Conservation (phyloP, 2,329 filamentous ascomycete species). For the Aureobasidium uvarum region DNA sequence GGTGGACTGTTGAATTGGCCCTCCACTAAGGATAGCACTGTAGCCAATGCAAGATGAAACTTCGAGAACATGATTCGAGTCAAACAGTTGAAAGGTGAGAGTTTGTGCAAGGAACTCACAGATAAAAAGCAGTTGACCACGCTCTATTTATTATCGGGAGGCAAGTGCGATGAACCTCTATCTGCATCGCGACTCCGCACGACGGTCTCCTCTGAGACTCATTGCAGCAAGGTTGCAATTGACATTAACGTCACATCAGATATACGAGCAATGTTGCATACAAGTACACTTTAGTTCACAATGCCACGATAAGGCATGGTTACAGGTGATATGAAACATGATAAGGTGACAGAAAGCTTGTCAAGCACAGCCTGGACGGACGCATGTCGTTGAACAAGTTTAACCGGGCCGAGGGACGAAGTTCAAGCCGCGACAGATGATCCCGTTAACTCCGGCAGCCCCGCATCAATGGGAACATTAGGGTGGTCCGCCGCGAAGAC, state of each 20-base stretch:
- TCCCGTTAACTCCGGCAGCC: slow-evolving; percentile 7
- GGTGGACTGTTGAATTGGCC: slow-evolving; percentile 32
- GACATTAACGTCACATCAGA: neutral
- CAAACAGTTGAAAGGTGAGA: neutral
- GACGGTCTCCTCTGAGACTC: neutral
- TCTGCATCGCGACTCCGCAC: slow-evolving; percentile 11
- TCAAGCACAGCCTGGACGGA: neutral
- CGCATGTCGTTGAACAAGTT: slow-evolving; percentile 1
- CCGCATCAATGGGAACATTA: slow-evolving; percentile 17
- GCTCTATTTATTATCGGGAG: neutral
- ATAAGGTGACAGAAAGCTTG: too few relatives aligned
- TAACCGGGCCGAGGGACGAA: slow-evolving; percentile 6
- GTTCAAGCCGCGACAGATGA: neutral
- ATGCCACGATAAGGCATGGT: neutral
- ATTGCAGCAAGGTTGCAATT: neutral
- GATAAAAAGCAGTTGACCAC: neutral
- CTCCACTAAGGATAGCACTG: neutral
- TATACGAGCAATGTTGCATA: neutral
- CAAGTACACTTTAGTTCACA: neutral
- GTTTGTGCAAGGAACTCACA: neutral
- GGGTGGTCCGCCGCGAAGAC: slow-evolving; percentile 1
- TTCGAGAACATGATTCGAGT: neutral
- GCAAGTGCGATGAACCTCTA: neutral
- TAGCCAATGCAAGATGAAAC: neutral
- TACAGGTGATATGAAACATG: neutral